Evolutionary conservation across 352 stramenopile genomes (phyloP), one percentile per base, ranked within the genome.

Genomic region (Globisporangium okanoganense): DNA sequence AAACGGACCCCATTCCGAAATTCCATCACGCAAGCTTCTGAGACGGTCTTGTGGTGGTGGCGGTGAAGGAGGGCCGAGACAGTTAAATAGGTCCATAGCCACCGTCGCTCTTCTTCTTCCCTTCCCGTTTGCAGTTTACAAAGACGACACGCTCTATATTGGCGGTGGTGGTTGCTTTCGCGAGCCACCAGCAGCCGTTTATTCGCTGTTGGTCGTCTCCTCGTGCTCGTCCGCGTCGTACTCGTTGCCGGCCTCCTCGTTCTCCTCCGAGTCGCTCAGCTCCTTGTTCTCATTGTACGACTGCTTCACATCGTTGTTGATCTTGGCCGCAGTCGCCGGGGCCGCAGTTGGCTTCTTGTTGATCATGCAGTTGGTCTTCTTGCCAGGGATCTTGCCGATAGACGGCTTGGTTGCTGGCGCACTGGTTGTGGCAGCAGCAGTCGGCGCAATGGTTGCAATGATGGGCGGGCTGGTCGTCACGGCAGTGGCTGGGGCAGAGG

Each of bases 311-410:
- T 56, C 49, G 29, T 29, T n/a, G n/a, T 55, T 47, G 40, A 13
- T 58, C 16, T 48, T 40, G 14, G 52, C 22, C 10, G 52, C 27
- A 2, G 25, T 54, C 6, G 27, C 47, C 1, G 44, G 18, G 7
- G 52, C 35, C 10, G 52, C 16, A 4, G 25, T 38, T 2, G 27
- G 24, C 27, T 55, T 58, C 22, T 58, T 58, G 35, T 56, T 40
- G 16, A 56, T 56, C 49, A 56, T 56, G 49, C 49, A 56, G 27
- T 36, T 45, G 22, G 36, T 41, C 53, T 58, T 58, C 52, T 58
- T 58, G 35, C 25, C 52, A 12, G 52, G 29, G 29, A 33, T 48
- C 52, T 58, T 58, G 36, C 36, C 36, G 3, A 33, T 33, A 6
- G 29, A 33, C 29, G 29, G 29, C 29, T 33, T 33, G 16, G 40